These are phyloP conservation scores for Talaromyces wortmannii DNA, from an alignment of 495 filamentous ascomycete genomes.

Conservation along the genomic window DNA sequence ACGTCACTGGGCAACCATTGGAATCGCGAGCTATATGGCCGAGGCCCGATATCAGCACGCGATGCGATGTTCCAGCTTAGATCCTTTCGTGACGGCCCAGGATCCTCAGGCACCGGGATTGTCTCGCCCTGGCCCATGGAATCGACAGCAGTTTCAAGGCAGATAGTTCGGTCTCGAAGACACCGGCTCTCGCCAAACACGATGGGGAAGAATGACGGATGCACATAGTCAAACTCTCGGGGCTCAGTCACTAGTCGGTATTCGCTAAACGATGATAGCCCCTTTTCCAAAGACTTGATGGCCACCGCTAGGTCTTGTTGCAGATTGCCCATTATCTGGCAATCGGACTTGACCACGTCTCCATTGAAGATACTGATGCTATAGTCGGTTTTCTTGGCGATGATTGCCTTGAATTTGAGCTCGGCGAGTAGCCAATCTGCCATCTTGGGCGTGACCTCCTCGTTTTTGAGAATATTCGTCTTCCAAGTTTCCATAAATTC, in stretches of 20 bases:
- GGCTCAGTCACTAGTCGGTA: conserved; percentile 12
- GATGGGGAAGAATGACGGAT: conserved; percentile 38
- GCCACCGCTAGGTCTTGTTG: conserved; percentile 22
- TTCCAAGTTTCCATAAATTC: conserved; percentile 28
- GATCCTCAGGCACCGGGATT: conserved; percentile 17
- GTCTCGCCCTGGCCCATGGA: conserved; percentile 20
- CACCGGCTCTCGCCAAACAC: conserved; percentile 31
- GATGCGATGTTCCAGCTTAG: conserved; percentile 34
- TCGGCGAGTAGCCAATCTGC: conserved; percentile 44
- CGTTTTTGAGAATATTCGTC: conserved; percentile 16
- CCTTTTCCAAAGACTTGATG: conserved; percentile 12
- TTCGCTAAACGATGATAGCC: not conserved
- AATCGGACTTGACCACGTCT: conserved; percentile 26
- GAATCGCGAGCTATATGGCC: conserved; percentile 22
- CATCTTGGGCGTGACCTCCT: conserved; percentile 37
- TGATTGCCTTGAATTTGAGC: conserved; percentile 37
- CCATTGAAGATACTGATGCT: conserved; percentile 21
- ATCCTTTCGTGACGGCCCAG: conserved; percentile 24
- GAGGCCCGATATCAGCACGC: conserved; percentile 19
- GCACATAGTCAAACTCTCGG: conserved; percentile 25
- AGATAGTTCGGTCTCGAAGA: conserved; percentile 17
- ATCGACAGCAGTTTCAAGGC: conserved; percentile 17
- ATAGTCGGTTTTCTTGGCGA: conserved; percentile 10
- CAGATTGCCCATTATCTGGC: conserved; percentile 8
- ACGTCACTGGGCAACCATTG: conserved; percentile 35